Conservation (phyloP, 148 eudicot genomes). For the Dianthus caryophyllus region DNA sequence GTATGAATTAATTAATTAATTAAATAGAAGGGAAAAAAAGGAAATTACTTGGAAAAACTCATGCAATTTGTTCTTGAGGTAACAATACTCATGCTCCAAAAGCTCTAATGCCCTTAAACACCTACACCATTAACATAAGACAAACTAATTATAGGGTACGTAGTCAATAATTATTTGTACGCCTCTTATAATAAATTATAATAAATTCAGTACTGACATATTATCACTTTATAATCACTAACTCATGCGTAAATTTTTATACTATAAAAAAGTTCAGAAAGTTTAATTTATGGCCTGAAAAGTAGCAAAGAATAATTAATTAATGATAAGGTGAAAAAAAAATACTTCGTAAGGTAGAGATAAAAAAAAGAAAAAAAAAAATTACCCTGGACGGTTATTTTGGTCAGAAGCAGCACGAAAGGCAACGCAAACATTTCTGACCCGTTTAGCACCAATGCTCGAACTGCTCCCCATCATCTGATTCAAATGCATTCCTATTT, state of each 20-base stretch:
- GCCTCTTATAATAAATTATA: too few species aligned
- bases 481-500: constrained; percentile 77
- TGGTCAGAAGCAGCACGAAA: constrained; percentile 85
- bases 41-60: constrained; percentile 80
- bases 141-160: neutral
- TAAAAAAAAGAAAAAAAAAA: neutral
- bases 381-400: constrained; percentile 65
- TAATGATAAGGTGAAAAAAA: too few species aligned
- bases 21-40: too few species aligned
- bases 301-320: neutral
- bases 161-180: neutral
- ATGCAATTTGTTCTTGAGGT: constrained; percentile 87
- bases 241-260: constrained; percentile 10
- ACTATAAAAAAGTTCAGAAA: constrained; percentile 2
- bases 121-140: constrained; percentile 33
- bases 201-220: constrained; percentile 22
- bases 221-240: constrained; percentile 12
- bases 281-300: neutral
- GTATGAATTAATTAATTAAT: too few species aligned
- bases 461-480: constrained; percentile 98
- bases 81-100: constrained; percentile 82
- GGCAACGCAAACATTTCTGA: constrained; percentile 73
- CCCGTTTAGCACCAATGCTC: constrained; percentile 87
- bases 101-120: constrained; percentile 74
- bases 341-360: too few species aligned